Conservation (phyloP, 306 rosid species). For the Cajanus cajan region DNA sequence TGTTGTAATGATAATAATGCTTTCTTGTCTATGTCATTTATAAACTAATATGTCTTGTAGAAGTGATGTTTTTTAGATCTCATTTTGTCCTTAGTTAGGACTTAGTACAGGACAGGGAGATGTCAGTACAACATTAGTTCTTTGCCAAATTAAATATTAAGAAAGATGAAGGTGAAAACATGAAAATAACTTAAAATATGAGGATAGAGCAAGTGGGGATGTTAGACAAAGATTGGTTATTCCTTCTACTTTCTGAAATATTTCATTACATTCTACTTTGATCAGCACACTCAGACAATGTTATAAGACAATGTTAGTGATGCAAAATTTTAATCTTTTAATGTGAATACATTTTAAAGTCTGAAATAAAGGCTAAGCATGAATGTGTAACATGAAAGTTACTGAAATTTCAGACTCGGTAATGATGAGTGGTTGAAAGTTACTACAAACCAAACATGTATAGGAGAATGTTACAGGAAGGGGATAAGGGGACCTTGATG, state of each 20-base stretch:
- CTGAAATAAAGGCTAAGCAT: neutral
- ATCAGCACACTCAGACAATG: neutral
- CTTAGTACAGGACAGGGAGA: neutral
- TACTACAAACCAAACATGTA: neutral
- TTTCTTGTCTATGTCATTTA: neutral
- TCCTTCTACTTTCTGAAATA: neutral
- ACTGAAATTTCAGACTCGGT: neutral
- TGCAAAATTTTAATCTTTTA: neutral
- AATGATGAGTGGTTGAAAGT: neutral
- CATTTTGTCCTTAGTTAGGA: neutral
- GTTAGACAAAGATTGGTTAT: neutral
- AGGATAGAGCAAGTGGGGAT: neutral
- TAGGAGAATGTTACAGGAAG: neutral
- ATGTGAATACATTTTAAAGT: neutral
- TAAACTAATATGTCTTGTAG: neutral
- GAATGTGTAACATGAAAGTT: constrained; percentile 3
- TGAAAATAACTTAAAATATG: neutral
- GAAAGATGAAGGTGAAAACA: neutral
- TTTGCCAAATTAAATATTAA: neutral
- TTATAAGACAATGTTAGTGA: neutral
- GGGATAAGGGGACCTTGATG: neutral
- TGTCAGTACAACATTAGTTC: neutral
- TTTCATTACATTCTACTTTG: neutral
- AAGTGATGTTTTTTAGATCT: neutral
- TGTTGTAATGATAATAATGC: neutral